A percentile compares a stretch with the other conserved stretches of the same genome.
Conservation (phyloP, 768 basidiomycete species). For the Tricholoma hemisulphureum region DNA sequence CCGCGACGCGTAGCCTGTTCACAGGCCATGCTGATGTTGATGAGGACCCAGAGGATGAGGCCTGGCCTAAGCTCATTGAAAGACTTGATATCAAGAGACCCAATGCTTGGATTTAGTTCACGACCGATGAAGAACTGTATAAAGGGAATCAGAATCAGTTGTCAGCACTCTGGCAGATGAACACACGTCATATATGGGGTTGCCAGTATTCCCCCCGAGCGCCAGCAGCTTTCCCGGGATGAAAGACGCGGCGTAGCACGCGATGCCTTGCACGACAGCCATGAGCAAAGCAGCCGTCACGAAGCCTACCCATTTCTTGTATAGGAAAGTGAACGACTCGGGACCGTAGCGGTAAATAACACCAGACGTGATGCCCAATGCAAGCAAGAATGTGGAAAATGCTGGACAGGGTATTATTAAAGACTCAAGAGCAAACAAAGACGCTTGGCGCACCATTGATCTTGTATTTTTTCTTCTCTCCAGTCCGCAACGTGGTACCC, state of each 20-base stretch:
- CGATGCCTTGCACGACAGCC: conserved; percentile 71
- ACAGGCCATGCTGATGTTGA: conserved; percentile 89
- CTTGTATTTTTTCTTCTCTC: conserved; percentile 80
- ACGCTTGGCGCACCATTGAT: conserved; percentile 73
- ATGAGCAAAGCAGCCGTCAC: conserved; percentile 79
- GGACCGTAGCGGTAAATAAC: conserved; percentile 73
- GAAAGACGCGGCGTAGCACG: conserved; percentile 73
- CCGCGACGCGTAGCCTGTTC: conserved; percentile 84
- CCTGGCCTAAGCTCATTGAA: conserved; percentile 88
- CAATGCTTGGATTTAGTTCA: conserved; percentile 86
- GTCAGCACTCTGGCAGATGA: background rate
- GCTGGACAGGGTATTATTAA: conserved; percentile 45
- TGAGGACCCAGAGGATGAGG: conserved; percentile 86
- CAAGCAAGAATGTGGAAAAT: conserved; percentile 81
- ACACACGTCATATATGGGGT: conserved; percentile 86
- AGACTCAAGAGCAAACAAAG: background rate
- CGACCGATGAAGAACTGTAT: conserved; percentile 92
- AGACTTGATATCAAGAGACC: conserved; percentile 63
- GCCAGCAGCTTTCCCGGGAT: conserved; percentile 71
- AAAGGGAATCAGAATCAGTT: conserved; percentile 2
- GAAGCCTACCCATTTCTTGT: conserved; percentile 90
- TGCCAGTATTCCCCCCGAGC: conserved; percentile 88
- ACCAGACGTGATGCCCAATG: conserved; percentile 71
- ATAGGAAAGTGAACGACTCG: conserved; percentile 81
- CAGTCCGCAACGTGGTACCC: conserved; percentile 71